phyloP scores from a whole-genome alignment of 441 rosid species.

The Corymbia calophylla region DNA sequence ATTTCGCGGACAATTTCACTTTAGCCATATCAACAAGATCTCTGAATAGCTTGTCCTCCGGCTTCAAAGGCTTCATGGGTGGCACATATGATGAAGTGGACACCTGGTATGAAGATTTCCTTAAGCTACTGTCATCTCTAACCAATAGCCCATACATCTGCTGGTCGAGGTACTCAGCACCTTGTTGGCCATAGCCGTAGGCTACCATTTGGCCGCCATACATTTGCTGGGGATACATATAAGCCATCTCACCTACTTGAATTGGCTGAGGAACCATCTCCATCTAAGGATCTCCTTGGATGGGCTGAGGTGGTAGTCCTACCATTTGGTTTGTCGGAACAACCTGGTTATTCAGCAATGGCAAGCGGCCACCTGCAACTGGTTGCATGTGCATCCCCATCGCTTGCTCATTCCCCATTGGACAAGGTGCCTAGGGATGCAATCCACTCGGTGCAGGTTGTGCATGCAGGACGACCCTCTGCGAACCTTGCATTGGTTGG shows the following conservation, averaged over 20 bases:
- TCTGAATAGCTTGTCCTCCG: constrained; percentile 93
- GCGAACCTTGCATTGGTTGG: constrained; percentile 50
- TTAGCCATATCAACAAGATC: constrained; percentile 93
- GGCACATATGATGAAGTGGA: constrained; percentile 52
- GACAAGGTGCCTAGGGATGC: constrained; percentile 38
- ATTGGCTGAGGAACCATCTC: constrained; percentile 47
- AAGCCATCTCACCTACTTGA: constrained; percentile 44
- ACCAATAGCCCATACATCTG: constrained; percentile 68
- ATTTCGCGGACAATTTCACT: constrained; percentile 48
- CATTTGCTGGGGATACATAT: constrained; percentile 63
- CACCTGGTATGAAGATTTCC: constrained; percentile 43
- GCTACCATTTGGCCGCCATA: constrained; percentile 69
- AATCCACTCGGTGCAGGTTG: constrained; percentile 39
- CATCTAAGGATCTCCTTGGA: constrained; percentile 48
- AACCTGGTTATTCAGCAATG: constrained; percentile 18
- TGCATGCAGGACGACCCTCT: constrained; percentile 31
- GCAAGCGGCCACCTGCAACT: constrained; percentile 18
- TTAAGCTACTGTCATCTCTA: constrained; percentile 45
- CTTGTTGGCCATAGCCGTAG: constrained; percentile 69
- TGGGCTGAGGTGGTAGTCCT: constrained; percentile 29
- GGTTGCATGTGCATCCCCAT: constrained; percentile 70
- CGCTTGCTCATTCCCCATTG: constrained; percentile 30
- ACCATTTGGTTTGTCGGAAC: constrained; percentile 28
- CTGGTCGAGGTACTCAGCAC: constrained; percentile 52
- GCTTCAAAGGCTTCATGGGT: constrained; percentile 56